Evolutionary conservation across 2,329 filamentous ascomycete genomes (phyloP), one percentile per base, ranked within the genome.

Genomic region (Metarhizium robertsii): DNA sequence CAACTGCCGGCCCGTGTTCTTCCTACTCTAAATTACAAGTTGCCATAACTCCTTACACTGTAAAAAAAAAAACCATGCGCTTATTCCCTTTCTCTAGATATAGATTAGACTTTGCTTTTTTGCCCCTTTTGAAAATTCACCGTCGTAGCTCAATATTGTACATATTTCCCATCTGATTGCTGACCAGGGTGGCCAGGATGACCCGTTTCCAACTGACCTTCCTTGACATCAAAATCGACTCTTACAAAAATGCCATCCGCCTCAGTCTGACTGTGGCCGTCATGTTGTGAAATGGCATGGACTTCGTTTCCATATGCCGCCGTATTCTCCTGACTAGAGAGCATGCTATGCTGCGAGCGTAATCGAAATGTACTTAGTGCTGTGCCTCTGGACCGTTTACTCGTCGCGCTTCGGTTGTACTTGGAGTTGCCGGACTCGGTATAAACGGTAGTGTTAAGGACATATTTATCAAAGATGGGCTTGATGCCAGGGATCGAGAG

Each of bases 401-500:
- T 57, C 7, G 43, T 52, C n/a, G n/a, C 42, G 49, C 49, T 60
- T 8, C 57, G 59, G 6, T 64, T 62, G 29, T 64, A 65, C 25
- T 61, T 58, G 11, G 65, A 62, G 7, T 61, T 62, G 10, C 58
- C 63, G 2, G 58, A 60, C 14, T 62, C 59, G 3, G 56, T 49
- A 29, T 61, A 57, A 4, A 56, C 50, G 30, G 63, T 66, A 57
- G 61, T 64, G 30, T 62, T 57, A 51, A 68, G 57, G 30, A 72
- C 55, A 50, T 65, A 61, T 56, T 60, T 65, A 60, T 73, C 73
- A 46, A 75, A 71, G 2, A 79, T 61, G 0, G 76, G 77, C 54
- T 79, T 79, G 50, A 78, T 64, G 3, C 75, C 77, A 0, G 78
- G 77, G 0, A 79, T 68, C 0, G 77, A 80, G 1, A 80, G 69